Evolutionary conservation across 2,329 filamentous ascomycete genomes (phyloP).

Genomic region (Aaosphaeria arxii): DNA sequence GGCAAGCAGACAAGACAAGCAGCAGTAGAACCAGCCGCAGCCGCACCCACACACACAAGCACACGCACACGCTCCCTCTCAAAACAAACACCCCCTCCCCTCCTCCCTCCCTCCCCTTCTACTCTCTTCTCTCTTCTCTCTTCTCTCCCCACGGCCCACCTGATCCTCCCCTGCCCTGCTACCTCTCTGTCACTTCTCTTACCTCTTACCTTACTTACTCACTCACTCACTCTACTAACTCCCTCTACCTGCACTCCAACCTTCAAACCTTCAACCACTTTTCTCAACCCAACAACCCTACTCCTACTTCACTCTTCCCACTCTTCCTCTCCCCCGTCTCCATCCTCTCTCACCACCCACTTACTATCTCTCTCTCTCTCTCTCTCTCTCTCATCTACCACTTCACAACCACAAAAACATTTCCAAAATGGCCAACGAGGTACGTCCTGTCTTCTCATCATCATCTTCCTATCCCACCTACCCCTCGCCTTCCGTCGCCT

Average conservation of each 20-base stretch:
- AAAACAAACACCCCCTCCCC: no score
- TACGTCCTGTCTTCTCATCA: slow-evolving; percentile 42
- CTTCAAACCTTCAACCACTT: no score
- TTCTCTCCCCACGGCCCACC: no score
- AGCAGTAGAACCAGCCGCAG: no score
- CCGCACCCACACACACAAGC: no score
- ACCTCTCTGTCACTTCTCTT: no score
- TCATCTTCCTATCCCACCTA: slow-evolving; percentile 26
- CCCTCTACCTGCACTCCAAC: slow-evolving; percentile 3
- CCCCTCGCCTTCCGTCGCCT: slow-evolving; percentile 30
- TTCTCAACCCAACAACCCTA: slow-evolving; percentile 5
- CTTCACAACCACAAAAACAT: slow-evolving; percentile 23
- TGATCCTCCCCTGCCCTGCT: no score
- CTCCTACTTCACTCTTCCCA: background rate
- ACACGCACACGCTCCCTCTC: no score
- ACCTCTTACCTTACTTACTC: background rate
- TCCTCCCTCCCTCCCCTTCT: no score
- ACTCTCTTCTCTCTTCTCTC: no score
- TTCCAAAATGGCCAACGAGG: slow-evolving; percentile 61
- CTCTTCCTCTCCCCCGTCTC: slow-evolving; percentile 9
- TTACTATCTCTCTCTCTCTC: slow-evolving; percentile 3
- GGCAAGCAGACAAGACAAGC: no score
- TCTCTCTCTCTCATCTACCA: slow-evolving; percentile 7
- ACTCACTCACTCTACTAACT: slow-evolving; percentile 6
- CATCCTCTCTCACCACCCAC: slow-evolving; percentile 8